These are phyloP conservation scores for Penicillium angulare DNA, from an alignment of 495 filamentous ascomycete species.

Conservation along the genomic window DNA sequence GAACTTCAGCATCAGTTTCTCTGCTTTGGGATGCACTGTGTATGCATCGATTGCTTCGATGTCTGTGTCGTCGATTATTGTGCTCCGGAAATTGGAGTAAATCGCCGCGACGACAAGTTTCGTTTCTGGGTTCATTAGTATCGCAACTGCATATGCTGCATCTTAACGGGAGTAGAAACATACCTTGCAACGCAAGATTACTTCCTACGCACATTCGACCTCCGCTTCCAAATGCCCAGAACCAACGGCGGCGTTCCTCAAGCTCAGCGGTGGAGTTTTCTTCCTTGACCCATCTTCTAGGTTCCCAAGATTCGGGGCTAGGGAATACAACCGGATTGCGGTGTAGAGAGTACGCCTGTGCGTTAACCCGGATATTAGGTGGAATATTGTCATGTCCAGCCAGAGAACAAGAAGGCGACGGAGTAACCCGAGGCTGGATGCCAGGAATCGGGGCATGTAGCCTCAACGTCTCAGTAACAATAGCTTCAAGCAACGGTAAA, in stretches of 20 bases:
- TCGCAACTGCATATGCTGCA: not conserved
- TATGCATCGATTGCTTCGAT: conserved; percentile 68
- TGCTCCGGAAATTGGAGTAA: conserved; percentile 65
- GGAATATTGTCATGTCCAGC: conserved; percentile 57
- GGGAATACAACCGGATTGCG: conserved; percentile 61
- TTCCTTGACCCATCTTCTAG: conserved; percentile 58
- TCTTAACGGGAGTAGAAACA: conserved; percentile 5
- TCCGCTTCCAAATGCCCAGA: conserved; percentile 85
- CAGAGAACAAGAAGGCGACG: conserved; percentile 49
- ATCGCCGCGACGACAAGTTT: conserved; percentile 53
- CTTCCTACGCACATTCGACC: conserved; percentile 83
- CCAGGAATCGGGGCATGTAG: conserved; percentile 74
- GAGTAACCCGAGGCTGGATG: conserved; percentile 72
- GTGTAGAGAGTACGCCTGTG: conserved; percentile 70
- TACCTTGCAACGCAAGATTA: conserved; percentile 77
- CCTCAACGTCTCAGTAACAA: conserved; percentile 73
- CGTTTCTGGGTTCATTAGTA: conserved; percentile 33
- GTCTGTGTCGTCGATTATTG: conserved; percentile 53
- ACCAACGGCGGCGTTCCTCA: conserved; percentile 63
- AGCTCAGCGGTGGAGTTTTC: conserved; percentile 32
- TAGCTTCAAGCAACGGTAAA: conserved; percentile 72
- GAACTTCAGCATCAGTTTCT: conserved; percentile 47
- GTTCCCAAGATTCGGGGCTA: conserved; percentile 59
- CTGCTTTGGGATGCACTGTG: conserved; percentile 54
- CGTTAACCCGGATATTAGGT: conserved; percentile 64